These are phyloP conservation scores for Neofusicoccum ribis DNA, from an alignment of 2,329 filamentous ascomycete species.

Conservation along the genomic window DNA sequence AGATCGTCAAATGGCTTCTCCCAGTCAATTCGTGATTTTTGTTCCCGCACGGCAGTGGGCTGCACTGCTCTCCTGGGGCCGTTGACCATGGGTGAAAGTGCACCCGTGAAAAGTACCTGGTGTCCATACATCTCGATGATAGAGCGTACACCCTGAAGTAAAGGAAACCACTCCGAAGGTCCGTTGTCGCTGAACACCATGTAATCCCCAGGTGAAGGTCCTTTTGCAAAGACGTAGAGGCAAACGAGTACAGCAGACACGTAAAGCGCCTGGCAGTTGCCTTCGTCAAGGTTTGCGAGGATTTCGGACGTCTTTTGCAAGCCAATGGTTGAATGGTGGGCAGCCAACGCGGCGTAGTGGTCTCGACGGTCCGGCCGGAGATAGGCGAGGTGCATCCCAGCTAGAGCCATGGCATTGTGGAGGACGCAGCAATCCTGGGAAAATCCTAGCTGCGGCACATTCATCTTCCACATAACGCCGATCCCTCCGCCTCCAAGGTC, in stretches of 20 bases:
- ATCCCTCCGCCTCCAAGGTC: not conserved
- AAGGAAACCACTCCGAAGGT: not conserved
- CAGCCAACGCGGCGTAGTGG: not conserved
- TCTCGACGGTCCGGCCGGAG: not conserved
- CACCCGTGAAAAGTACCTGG: not conserved
- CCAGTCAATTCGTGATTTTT: not conserved
- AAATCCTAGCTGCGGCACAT: not conserved
- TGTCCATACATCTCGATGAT: not conserved
- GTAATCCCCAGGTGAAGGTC: not conserved
- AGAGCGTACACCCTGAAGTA: slow-evolving; percentile 7
- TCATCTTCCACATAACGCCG: not conserved
- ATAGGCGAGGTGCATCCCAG: not conserved
- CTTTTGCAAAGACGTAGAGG: slow-evolving; percentile 9
- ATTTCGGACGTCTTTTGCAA: not conserved
- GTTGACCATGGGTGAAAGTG: not conserved
- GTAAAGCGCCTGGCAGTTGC: slow-evolving; percentile 10
- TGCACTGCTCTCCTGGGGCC: not conserved
- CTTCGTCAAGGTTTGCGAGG: not conserved
- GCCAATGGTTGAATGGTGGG: slow-evolving; percentile 7
- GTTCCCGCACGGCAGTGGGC: not conserved
- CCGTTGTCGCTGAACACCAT: not conserved
- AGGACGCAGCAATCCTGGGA: not conserved
- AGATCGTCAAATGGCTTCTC: not conserved
- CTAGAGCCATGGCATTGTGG: not conserved
- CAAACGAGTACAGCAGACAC: not conserved